Evolutionary conservation across 768 basidiomycete genomes (phyloP).

Genomic region (Gloeostereum incarnatum): DNA sequence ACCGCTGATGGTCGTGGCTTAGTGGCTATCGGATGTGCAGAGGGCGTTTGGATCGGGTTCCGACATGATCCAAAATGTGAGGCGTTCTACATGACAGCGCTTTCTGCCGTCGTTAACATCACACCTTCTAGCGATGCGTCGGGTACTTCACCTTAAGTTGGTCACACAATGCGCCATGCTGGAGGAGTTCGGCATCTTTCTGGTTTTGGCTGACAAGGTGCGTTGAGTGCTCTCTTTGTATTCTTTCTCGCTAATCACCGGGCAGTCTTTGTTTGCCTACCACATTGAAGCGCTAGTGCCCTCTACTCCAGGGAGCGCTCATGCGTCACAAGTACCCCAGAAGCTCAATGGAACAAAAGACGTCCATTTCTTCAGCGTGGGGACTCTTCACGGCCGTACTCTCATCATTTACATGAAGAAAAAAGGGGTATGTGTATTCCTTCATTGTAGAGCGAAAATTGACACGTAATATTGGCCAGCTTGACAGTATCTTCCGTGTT

Average conservation of each 20-base stretch:
- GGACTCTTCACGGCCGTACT: conserved; percentile 77
- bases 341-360: conserved; percentile 87
- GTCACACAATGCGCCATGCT: conserved; percentile 95
- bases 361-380: conserved; percentile 94
- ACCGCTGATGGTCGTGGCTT: conserved; percentile 80
- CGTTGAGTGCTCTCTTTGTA: background rate
- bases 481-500: conserved; percentile 92
- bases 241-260: background rate
- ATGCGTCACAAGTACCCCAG: conserved; percentile 75
- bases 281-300: conserved; percentile 96
- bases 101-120: conserved; percentile 6
- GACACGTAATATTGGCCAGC: conserved; percentile 35
- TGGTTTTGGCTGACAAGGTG: conserved; percentile 90
- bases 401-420: conserved; percentile 95
- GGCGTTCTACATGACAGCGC: conserved; percentile 12
- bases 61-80: conserved; percentile 80
- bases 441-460: conserved; percentile 25
- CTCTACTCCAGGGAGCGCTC: conserved; percentile 59
- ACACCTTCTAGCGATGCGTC: conserved; percentile 67
- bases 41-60: conserved; percentile 97
- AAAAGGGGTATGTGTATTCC: conserved; percentile 49
- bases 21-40: conserved; percentile 89
- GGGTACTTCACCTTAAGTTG: conserved; percentile 87
- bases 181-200: conserved; percentile 93
- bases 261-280: conserved; percentile 80